Percentiles rank a stretch among this genome's conserved stretches.
These are phyloP conservation scores for Casuarina glauca DNA, from an alignment of 306 rosid genomes.

Conservation along the genomic window DNA sequence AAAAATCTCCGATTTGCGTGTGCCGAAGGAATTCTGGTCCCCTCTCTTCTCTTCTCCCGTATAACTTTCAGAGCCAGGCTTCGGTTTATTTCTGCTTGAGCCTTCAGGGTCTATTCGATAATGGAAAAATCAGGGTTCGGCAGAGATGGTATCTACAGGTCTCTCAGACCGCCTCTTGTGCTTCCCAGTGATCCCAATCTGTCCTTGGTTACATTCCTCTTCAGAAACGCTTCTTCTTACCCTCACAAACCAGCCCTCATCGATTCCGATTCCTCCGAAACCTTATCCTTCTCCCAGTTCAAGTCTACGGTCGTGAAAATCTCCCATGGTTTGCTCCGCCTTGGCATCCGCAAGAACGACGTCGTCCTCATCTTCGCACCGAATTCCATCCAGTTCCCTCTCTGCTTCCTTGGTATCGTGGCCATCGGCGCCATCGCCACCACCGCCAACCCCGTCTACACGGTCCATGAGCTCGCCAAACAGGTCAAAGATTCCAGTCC, in stretches of 20 bases:
- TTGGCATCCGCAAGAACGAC: slow-evolving; percentile 68
- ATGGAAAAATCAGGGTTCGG: slow-evolving; percentile 93
- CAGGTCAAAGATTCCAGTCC: slow-evolving; percentile 75
- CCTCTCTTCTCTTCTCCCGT: too few relatives aligned
- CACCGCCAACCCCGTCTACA: slow-evolving; percentile 73
- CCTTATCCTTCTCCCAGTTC: slow-evolving; percentile 50
- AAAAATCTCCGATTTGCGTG: too few relatives aligned
- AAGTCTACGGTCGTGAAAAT: slow-evolving; percentile 45
- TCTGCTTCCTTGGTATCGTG: slow-evolving; percentile 54
- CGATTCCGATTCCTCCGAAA: slow-evolving; percentile 52
- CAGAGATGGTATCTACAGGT: slow-evolving; percentile 70
- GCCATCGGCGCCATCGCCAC: slow-evolving; percentile 74
- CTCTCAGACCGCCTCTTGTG: slow-evolving; percentile 54
- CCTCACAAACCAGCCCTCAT: slow-evolving; percentile 61
- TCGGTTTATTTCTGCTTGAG: too few relatives aligned
- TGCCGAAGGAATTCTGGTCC: too few relatives aligned
- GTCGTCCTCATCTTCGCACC: slow-evolving; percentile 83
- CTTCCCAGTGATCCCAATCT: slow-evolving; percentile 52
- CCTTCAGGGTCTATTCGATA: not conserved
- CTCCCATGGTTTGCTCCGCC: slow-evolving; percentile 50
- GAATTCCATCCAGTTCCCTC: slow-evolving; percentile 53
- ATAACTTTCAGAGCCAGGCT: too few relatives aligned
- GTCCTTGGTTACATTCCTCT: slow-evolving; percentile 65
- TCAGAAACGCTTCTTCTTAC: slow-evolving; percentile 43
- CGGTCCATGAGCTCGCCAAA: slow-evolving; percentile 59